Conservation (phyloP, 2,329 filamentous ascomycete species). For the Acephala macrosclerotiorum region DNA sequence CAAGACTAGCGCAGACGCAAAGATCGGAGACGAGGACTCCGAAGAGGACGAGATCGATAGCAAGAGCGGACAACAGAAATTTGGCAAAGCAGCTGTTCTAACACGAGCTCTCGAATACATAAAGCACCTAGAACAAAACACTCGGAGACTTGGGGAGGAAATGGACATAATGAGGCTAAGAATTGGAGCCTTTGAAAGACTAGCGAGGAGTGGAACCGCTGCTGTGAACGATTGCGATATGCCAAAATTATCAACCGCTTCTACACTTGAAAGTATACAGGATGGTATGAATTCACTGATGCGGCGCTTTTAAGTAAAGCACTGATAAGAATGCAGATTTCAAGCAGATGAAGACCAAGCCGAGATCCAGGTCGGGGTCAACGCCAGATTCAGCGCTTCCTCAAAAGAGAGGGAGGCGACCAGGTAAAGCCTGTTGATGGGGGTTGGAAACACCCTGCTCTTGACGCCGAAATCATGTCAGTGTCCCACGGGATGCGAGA, state of each 20-base stretch:
- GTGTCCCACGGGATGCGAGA: no score
- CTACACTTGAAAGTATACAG: slow-evolving; percentile 28
- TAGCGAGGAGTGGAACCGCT: slow-evolving; percentile 26
- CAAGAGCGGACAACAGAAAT: slow-evolving; percentile 27
- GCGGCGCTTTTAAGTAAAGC: not conserved
- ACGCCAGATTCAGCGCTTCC: not conserved
- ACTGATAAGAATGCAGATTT: not conserved
- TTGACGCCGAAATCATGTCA: not conserved
- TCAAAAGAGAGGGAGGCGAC: not conserved
- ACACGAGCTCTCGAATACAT: slow-evolving; percentile 37
- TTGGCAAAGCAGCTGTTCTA: slow-evolving; percentile 36
- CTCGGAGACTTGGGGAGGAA: slow-evolving; percentile 26
- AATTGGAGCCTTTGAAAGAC: slow-evolving; percentile 32
- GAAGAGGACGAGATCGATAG: slow-evolving; percentile 14
- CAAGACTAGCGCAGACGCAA: slow-evolving; percentile 7
- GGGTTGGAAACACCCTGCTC: not conserved
- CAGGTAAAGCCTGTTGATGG: not conserved
- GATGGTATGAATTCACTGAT: slow-evolving; percentile 15
- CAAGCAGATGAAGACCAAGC: not conserved
- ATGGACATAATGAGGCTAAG: slow-evolving; percentile 23
- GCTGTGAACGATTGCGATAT: slow-evolving; percentile 14
- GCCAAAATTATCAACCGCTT: not conserved
- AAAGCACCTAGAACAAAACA: slow-evolving; percentile 30
- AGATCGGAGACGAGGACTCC: not conserved
- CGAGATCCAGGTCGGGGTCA: not conserved